These are phyloP conservation scores for Citrullus colocynthis DNA, from an alignment of 306 rosid species.

Conservation along the genomic window DNA sequence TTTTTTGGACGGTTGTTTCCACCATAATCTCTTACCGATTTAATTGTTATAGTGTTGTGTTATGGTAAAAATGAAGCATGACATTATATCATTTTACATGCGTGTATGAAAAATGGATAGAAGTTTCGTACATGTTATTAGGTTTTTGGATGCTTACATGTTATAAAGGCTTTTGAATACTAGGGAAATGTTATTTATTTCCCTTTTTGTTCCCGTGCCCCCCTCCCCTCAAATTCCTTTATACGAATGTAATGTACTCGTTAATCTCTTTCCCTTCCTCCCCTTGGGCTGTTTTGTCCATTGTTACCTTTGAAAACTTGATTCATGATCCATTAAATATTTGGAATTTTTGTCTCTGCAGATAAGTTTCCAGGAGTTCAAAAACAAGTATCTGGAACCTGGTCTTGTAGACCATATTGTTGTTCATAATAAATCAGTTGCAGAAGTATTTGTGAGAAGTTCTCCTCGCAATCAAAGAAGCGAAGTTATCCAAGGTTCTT, in stretches of 20 bases:
- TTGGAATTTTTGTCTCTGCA: slow-evolving; percentile 27
- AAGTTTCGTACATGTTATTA: neutral
- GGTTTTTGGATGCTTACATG: neutral
- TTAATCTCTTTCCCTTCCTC: neutral
- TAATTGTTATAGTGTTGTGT: neutral
- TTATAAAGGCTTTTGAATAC: neutral
- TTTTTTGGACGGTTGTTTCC: neutral
- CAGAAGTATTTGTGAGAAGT: slow-evolving; percentile 66
- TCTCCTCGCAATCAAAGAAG: slow-evolving; percentile 45
- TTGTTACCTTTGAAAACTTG: neutral
- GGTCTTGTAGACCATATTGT: slow-evolving; percentile 87
- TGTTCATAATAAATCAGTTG: slow-evolving; percentile 85
- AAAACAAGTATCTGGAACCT: slow-evolving; percentile 84
- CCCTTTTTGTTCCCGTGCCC: neutral
- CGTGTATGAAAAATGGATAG: neutral
- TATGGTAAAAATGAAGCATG: neutral
- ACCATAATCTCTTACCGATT: neutral
- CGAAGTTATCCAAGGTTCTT: slow-evolving; percentile 55
- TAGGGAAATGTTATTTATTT: neutral
- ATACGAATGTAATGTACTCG: neutral
- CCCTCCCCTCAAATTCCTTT: neutral
- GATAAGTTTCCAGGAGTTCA: slow-evolving; percentile 97
- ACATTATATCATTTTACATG: neutral
- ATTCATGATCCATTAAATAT: slow-evolving; percentile 9
- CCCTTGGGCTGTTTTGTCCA: neutral